Base-by-base conservation (phyloP, 177 flowering plant genomes). In the Vitis hybrid region DNA sequence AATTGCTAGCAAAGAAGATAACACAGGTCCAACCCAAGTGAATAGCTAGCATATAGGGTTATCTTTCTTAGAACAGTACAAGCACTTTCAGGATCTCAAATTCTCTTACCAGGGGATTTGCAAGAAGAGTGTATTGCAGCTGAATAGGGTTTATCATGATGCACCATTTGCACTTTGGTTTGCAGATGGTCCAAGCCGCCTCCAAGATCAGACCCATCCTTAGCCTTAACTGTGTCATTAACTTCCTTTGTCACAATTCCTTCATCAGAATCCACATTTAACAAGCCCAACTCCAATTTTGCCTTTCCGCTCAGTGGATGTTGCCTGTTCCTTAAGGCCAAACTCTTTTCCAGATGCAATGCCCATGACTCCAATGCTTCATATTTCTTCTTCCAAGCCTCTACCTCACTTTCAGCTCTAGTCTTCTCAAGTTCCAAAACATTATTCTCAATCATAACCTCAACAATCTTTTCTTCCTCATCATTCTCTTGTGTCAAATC, bases 341-440 rank as follows among this genome's bases (percentile, higher is more conserved):
- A 29, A 56, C 19, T 57, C 29, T 72, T 65, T 63, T 77, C 77
- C 71, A 78, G 33, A 2, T 53, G 61, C 19, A 52, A 31, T 4
- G 80, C 65, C 39, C 65, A 16, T 5, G 59, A 39, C 66, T 79
- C 80, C 74, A 87, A 71, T 20, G 82, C 80, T 22, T 26, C 60
- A 63, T 51, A 77, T 59, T 74, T 85, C 62, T 57, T 61, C 74
- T 80, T 77, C 91, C 85, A 83, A 10, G 18, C 26, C 70, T 73
- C 73, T 64, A 67, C 76, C 51, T 84, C 88, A 13, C 33, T 68
- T 64, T 87, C 84, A 14, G 86, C 85, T 49, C 22, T 76, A 31
- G 56, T 71, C 76, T 83, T 89, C 72, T 76, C 86, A 66, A 76
- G 69, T 45, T 83, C 85, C 76, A 86, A 66, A 19, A 68, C 77